Conservation (phyloP, 108 stramenopile genomes). For the Cyclostephanos tholiformis region DNA sequence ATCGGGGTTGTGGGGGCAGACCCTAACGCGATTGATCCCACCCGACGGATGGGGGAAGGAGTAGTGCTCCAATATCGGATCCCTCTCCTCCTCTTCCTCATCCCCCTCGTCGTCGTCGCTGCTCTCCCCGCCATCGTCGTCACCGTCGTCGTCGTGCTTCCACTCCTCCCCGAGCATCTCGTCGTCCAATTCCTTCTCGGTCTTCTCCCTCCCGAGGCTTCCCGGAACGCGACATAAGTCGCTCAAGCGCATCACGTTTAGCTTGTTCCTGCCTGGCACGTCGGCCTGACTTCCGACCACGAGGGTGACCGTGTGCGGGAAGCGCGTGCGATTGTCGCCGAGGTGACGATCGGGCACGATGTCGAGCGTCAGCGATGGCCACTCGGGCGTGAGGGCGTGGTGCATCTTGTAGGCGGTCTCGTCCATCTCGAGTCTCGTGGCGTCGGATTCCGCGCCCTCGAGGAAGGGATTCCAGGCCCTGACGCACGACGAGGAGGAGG, state of each 20-base stretch:
- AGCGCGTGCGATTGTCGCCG: constrained; percentile 83
- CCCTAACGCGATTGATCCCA: constrained; percentile 94
- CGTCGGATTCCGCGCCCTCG: constrained; percentile 11
- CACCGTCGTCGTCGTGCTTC: constrained; percentile 69
- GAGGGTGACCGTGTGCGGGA: constrained; percentile 88
- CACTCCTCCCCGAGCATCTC: constrained; percentile 87
- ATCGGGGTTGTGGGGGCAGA: constrained; percentile 87
- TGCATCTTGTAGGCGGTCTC: constrained; percentile 97
- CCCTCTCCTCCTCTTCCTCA: constrained; percentile 84
- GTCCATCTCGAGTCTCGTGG: constrained; percentile 90
- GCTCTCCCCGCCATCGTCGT: constrained; percentile 41
- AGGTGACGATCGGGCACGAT: constrained; percentile 79
- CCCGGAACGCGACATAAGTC: constrained; percentile 76
- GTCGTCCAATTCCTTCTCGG: constrained; percentile 69
- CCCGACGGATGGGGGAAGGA: constrained; percentile 77
- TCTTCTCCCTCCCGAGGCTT: constrained; percentile 49
- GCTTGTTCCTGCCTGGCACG: constrained; percentile 67
- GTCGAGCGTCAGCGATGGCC: constrained; percentile 95
- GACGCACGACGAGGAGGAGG: constrained; percentile 16
- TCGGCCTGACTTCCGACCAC: constrained; percentile 95
- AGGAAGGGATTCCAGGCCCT: constrained; percentile 30
- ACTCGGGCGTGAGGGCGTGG: constrained; percentile 92
- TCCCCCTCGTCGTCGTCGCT: constrained; percentile 58
- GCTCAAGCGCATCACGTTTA: constrained; percentile 85
- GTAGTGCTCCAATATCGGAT: constrained; percentile 89